Conservation (phyloP, 176 grass and related monocot species). For the Juncus effusus region DNA sequence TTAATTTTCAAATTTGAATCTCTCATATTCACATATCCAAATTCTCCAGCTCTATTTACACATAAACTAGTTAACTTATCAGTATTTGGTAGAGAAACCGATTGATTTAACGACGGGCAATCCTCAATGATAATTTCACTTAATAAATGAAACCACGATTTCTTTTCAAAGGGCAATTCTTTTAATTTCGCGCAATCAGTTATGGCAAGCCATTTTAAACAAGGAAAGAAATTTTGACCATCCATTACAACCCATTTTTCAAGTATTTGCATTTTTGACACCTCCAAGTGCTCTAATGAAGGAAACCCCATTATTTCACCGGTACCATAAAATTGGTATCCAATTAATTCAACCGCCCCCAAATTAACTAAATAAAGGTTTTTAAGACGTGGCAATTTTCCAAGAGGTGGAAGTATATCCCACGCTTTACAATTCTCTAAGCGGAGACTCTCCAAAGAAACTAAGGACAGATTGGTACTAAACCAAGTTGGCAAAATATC, state of each 20-base stretch:
- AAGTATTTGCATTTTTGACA: constrained; percentile 22
- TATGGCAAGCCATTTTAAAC: constrained; percentile 18
- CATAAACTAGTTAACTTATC: constrained; percentile 15
- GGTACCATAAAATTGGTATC: constrained; percentile 17
- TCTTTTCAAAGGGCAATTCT: constrained; percentile 15
- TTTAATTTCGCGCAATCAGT: constrained; percentile 10
- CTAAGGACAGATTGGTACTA: constrained; percentile 3
- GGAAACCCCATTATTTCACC: constrained; percentile 4
- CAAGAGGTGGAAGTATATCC: constrained; percentile 17
- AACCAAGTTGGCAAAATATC: constrained; percentile 8
- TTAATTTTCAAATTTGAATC: constrained; percentile 29
- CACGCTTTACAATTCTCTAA: constrained; percentile 25
- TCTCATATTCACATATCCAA: not conserved
- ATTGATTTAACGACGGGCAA: constrained; percentile 24
- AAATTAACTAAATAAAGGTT: constrained; percentile 28
- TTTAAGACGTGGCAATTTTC: constrained; percentile 28
- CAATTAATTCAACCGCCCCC: constrained; percentile 2
- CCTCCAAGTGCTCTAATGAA: constrained; percentile 34
- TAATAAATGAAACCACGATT: constrained; percentile 22
- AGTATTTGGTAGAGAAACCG: constrained; percentile 2
- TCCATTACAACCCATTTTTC: constrained; percentile 23
- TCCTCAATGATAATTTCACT: constrained; percentile 15
- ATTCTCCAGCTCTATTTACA: constrained; percentile 21
- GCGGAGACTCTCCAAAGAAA: constrained; percentile 8
- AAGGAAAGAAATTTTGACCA: constrained; percentile 3